These are phyloP conservation scores for Fusarium papillatum DNA, from an alignment of 2,329 filamentous ascomycete genomes.

Conservation along the genomic window DNA sequence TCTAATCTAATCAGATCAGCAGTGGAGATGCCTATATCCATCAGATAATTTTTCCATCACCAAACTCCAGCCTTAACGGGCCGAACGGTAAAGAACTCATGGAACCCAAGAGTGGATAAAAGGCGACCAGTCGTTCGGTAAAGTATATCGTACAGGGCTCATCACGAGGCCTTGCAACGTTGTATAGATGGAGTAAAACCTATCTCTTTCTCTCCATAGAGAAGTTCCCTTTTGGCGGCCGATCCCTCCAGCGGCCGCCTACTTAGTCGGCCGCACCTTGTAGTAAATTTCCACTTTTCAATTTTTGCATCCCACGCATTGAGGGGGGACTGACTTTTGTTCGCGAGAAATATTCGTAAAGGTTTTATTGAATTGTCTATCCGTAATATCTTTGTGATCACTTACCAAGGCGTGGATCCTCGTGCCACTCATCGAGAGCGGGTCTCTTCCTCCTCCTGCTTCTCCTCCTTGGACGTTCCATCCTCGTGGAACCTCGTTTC, in stretches of 20 bases:
- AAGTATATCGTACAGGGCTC: not conserved
- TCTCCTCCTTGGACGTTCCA: constrained; percentile 57
- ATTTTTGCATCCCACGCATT: not conserved
- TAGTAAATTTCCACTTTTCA: constrained; percentile 8
- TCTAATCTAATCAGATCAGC: constrained; percentile 8
- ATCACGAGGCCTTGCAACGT: not conserved
- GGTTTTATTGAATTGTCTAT: constrained; percentile 28
- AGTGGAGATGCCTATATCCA: not conserved
- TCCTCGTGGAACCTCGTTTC: constrained; percentile 69
- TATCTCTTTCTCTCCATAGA: not conserved
- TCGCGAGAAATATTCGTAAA: constrained; percentile 2
- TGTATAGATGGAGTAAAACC: not conserved
- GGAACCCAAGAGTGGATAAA: not conserved
- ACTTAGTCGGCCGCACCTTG: constrained; percentile 14
- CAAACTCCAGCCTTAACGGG: not conserved
- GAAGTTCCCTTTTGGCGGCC: not conserved
- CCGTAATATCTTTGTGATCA: not conserved
- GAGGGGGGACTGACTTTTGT: not conserved
- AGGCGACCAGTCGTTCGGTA: not conserved
- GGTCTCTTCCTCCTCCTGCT: constrained; percentile 46
- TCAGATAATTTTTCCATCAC: constrained; percentile 5
- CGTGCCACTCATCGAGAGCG: not conserved
- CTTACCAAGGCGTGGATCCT: constrained; percentile 8
- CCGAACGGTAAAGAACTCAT: not conserved
- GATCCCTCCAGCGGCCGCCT: not conserved